phyloP scores from a whole-genome alignment of 2,329 filamentous ascomycete genomes.

The Hypocreales sp. region DNA sequence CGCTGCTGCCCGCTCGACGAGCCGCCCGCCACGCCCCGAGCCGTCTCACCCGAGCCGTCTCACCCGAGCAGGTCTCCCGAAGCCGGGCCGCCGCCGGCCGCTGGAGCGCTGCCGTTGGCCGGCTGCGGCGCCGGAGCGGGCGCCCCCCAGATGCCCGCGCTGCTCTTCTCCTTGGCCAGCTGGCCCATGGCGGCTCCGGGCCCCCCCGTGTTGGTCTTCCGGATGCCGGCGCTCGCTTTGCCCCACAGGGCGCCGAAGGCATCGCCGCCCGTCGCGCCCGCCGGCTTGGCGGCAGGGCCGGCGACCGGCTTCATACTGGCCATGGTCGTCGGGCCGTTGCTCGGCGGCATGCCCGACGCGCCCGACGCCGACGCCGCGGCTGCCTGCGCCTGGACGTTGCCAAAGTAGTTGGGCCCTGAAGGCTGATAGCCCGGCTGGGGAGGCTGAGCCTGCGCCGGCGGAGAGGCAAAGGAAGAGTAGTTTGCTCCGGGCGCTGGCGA shows the following conservation, averaged over 20 bases:
- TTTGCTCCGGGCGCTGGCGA: slow-evolving; percentile 41
- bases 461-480: slow-evolving; percentile 43
- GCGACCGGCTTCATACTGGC: slow-evolving; percentile 32
- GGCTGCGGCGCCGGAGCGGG: slow-evolving; percentile 29
- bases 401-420: slow-evolving; percentile 85
- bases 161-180: slow-evolving; percentile 95
- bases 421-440: slow-evolving; percentile 56
- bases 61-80: slow-evolving; percentile 34
- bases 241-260: slow-evolving; percentile 84
- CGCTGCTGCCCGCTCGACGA: too few relatives aligned
- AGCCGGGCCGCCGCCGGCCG: slow-evolving; percentile 19
- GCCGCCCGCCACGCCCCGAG: too few relatives aligned
- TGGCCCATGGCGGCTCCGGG: slow-evolving; percentile 72
- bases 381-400: too few relatives aligned
- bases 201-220: slow-evolving; percentile 49
- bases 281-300: slow-evolving; percentile 33
- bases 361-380: too few relatives aligned
- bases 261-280: slow-evolving; percentile 50
- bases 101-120: slow-evolving; percentile 8
- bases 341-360: slow-evolving; percentile 16
- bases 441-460: slow-evolving; percentile 23
- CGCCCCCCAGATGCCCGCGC: slow-evolving; percentile 83
- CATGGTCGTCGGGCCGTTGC: slow-evolving; percentile 20
- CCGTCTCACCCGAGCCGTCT: too few relatives aligned
- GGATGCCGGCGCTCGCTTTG: slow-evolving; percentile 55